Base-by-base conservation (phyloP, 1,284 basidiomycete genomes). In the Ustilago loliicola region DNA sequence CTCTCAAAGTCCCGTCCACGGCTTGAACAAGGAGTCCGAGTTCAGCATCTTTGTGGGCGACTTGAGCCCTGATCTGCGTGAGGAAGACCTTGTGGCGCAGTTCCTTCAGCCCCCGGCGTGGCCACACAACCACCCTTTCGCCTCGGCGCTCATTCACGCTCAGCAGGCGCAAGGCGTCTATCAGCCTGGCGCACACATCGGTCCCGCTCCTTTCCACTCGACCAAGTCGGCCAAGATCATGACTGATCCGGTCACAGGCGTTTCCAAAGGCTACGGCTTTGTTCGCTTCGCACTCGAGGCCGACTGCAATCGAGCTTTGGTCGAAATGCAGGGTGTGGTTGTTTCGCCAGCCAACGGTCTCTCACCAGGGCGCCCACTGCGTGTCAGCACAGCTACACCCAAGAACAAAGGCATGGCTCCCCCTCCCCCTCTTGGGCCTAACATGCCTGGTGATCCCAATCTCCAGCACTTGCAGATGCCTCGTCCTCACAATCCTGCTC, bases 21-120 rank as follows among this genome's bases (percentile, higher is more conserved):
- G 56, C 17, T 32, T 65, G 40, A 55, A 71, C 62, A 74, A 69
- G 58, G 77, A 72, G 10, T 57, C 75, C 30, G 73, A 78, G 48
- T 83, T 76, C 63, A 80, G 79, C 70, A 77, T 85, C 67, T 80
- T 83, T 56, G 78, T 85, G 2, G 81, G 81, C 11, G 80, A 82
- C 13, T 74, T 85, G 4, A 76, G 73, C 29, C 76, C 77, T 3
- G 79, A 83, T 36, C 63, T 85, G 36, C 78, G 76, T 32, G 83
- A 86, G 36, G 80, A 83, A 19, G 85, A 86, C 59, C 61, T 85
- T 2, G 76, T 83, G 0, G 61, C 63, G 5, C 80, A 82, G 56
- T 86, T 85, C 66, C 30, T 80, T n/a, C 68, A 78, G 25, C 83
- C 84, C 0, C 81, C 83, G 3, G 34, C 72, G 1, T 86, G 81